A percentile compares a stretch with the other conserved stretches of the same genome.
Conservation (phyloP, 2,329 filamentous ascomycete species). For the Claviceps sp. region DNA sequence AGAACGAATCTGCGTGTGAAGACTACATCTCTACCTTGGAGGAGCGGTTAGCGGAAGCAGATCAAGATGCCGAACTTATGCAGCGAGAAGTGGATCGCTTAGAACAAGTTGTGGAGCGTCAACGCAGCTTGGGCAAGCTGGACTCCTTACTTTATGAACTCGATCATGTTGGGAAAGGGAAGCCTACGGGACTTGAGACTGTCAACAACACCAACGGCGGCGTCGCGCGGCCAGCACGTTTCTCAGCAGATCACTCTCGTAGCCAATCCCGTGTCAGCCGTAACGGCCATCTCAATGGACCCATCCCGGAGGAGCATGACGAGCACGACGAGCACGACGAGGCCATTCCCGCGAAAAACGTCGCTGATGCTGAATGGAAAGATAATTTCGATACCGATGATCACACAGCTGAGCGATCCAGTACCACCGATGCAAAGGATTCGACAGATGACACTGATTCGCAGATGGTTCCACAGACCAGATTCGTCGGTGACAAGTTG, state of each 20-base stretch:
- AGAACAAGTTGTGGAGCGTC: slow-evolving; percentile 89
- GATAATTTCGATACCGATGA: neutral
- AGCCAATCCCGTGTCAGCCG: slow-evolving; percentile 41
- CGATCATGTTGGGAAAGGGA: slow-evolving; percentile 57
- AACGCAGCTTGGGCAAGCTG: slow-evolving; percentile 86
- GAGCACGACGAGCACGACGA: slow-evolving; percentile 39
- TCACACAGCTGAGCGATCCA: neutral
- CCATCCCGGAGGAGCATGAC: slow-evolving; percentile 41
- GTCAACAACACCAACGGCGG: slow-evolving; percentile 24
- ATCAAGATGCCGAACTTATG: slow-evolving; percentile 94
- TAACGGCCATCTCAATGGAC: slow-evolving; percentile 38
- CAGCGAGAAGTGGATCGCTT: slow-evolving; percentile 89
- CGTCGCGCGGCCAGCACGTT: slow-evolving; percentile 28
- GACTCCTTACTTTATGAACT: slow-evolving; percentile 87
- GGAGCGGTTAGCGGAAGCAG: slow-evolving; percentile 85
- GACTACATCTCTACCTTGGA: slow-evolving; percentile 97
- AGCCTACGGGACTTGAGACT: slow-evolving; percentile 20
- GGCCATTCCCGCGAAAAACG: slow-evolving; percentile 31
- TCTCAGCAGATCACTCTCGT: slow-evolving; percentile 37
- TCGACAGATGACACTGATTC: slow-evolving; percentile 26
- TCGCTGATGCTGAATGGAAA: slow-evolving; percentile 23
- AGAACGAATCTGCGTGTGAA: slow-evolving; percentile 81
- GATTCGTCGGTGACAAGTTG: slow-evolving; percentile 82
- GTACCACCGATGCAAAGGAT: slow-evolving; percentile 20
- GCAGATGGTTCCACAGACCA: slow-evolving; percentile 65